Base-by-base conservation (phyloP, 148 eudicot species). In the Bassia scoparia region DNA sequence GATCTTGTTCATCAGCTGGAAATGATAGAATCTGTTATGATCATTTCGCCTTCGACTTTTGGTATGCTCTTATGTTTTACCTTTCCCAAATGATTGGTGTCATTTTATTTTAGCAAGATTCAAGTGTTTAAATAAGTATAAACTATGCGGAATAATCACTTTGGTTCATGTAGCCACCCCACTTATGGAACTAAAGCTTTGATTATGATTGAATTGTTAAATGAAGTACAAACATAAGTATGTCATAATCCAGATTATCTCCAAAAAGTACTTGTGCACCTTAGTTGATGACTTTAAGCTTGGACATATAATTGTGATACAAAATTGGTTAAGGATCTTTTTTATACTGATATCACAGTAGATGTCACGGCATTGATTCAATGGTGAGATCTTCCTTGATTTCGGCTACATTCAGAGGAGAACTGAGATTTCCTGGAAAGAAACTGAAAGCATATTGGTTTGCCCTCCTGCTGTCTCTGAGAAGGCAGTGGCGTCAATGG, bases 381-480 rank as follows among this genome's bases (percentile, higher is more conserved):
- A 80, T 91, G 84, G 89, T 24, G 70, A 84, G 34, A 27, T 95
- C 63, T 95, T 95, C 78, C 82, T 87, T 70, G 89, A 92, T 78
- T 89, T 83, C 74, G 99, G 99, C 68, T 95, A 95, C 76, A 84
- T 85, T 41, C 83, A 76, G 78, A 81, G 62, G 24, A 96, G 99
- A 95, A 73, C 86, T 95, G 83, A 77, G 87, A 63, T 95, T 95
- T 76, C 99, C 97, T 1, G 90, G 87, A 33, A 95, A 95, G 84
- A 95, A 95, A 84, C 66, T 95, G 83, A 95, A 88, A 83, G 99
- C 99, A 1, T 81, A 75, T 56, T 95, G 99, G 99, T 95, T 89
- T 78, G 85, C 52, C 99, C 99, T 15, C 97, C 99, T 5, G 69
- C 65, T 44, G 63, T 68, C 59, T 66, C 72, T 41, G 85, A 41